A percentile compares a stretch with the other conserved stretches of the same genome.
Evolutionary conservation across 2,329 filamentous ascomycete species (phyloP).

Genomic region (Botryotinia narcissicola): DNA sequence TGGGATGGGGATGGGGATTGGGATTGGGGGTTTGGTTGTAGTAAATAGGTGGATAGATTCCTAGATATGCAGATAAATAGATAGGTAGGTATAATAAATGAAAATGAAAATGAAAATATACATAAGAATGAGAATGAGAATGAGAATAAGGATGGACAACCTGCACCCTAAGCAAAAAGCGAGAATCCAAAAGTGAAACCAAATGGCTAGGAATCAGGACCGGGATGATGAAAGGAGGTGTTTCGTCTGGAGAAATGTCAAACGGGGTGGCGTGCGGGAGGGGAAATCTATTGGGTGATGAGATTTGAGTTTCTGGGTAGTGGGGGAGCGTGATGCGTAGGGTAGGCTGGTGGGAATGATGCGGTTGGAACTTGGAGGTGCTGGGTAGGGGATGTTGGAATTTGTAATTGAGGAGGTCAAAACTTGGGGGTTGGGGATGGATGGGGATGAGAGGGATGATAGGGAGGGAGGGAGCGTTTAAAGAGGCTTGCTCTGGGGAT

Average conservation of each 20-base stretch:
- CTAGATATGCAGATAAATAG: no score
- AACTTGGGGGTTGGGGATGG: not conserved
- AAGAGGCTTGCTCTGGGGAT: not conserved
- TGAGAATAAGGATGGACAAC: not conserved
- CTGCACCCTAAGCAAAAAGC: not conserved
- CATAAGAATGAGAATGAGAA: no score
- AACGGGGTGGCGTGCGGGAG: not conserved
- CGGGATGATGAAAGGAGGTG: not conserved
- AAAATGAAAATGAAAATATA: no score
- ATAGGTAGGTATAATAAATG: not conserved
- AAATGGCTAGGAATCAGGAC: not conserved
- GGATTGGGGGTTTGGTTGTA: no score
- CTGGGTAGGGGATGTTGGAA: not conserved
- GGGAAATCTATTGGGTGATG: not conserved
- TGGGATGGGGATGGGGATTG: no score
- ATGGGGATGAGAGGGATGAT: not conserved
- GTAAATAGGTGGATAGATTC: no score
- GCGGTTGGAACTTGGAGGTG: not conserved
- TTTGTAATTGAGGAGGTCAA: not conserved
- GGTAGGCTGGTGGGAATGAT: not conserved
- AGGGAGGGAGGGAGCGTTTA: not conserved
- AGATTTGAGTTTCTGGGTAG: slow-evolving; percentile 3
- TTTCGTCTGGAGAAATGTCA: slow-evolving; percentile 5
- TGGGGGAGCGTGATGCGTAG: not conserved
- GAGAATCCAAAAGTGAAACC: not conserved